Evolutionary conservation across 768 basidiomycete species (phyloP).

Genomic region (Mycena amicta): DNA sequence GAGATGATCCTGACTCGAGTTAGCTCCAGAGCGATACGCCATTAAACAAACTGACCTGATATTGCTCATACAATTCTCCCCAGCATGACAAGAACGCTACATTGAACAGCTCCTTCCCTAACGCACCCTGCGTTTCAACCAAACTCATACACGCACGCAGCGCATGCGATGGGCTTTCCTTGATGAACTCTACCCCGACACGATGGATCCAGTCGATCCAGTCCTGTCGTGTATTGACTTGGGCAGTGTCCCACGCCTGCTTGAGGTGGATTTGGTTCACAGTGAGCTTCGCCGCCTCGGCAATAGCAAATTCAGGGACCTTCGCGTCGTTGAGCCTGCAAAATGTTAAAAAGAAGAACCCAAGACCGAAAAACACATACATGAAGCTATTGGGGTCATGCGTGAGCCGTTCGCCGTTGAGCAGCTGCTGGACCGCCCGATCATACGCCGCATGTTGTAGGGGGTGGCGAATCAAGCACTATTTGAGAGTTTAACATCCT

Average conservation of each 20-base stretch:
- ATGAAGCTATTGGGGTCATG: constrained; percentile 75
- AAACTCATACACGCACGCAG: constrained; percentile 93
- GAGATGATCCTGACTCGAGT: constrained; percentile 75
- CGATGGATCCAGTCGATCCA: constrained; percentile 97
- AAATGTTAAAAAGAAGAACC: neutral
- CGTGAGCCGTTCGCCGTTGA: constrained; percentile 90
- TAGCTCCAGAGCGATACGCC: neutral
- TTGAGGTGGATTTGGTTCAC: constrained; percentile 98
- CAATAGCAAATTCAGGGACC: constrained; percentile 71
- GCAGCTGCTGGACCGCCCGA: constrained; percentile 79
- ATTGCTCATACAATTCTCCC: constrained; percentile 93
- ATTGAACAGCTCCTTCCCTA: constrained; percentile 95
- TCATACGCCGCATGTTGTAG: constrained; percentile 87
- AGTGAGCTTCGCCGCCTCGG: constrained; percentile 84
- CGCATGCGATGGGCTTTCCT: constrained; percentile 96
- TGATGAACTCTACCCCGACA: constrained; percentile 93
- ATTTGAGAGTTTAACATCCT: neutral
- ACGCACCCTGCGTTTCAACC: constrained; percentile 86
- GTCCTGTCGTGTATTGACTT: constrained; percentile 77
- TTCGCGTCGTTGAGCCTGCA: constrained; percentile 58
- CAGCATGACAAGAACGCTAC: constrained; percentile 98
- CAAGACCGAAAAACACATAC: constrained; percentile 39
- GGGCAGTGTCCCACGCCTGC: constrained; percentile 91
- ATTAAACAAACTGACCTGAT: constrained; percentile 65
- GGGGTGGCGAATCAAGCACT: constrained; percentile 78